These are phyloP conservation scores for Tolypocladium capitatum DNA, from an alignment of 2,329 filamentous ascomycete genomes.

Conservation along the genomic window DNA sequence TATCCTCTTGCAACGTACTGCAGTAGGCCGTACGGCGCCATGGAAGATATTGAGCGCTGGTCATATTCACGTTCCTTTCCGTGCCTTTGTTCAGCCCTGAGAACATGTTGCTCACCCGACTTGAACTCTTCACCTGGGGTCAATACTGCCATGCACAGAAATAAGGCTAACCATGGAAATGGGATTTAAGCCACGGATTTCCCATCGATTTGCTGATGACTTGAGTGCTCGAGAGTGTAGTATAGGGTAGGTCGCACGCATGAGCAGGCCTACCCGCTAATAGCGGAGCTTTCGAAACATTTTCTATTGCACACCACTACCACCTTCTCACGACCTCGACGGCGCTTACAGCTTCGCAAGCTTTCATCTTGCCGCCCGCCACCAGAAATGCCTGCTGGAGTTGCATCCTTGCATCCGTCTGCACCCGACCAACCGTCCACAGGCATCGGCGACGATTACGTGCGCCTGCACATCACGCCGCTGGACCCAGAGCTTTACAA, in stretches of 20 bases:
- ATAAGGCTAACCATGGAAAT: neutral
- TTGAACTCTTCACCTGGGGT: too few relatives aligned
- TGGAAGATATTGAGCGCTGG: too few relatives aligned
- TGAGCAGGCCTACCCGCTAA: too few relatives aligned
- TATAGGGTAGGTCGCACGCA: neutral
- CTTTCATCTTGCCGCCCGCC: neutral
- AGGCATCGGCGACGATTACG: conserved; percentile 13
- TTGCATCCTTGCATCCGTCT: conserved; percentile 1
- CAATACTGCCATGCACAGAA: too few relatives aligned
- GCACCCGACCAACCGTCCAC: conserved; percentile 1
- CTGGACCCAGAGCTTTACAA: conserved; percentile 63
- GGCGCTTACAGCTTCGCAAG: neutral
- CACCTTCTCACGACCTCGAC: neutral
- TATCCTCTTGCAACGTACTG: neutral
- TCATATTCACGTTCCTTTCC: too few relatives aligned
- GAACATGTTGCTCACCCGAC: too few relatives aligned
- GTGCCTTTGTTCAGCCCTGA: too few relatives aligned
- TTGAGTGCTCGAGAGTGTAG: too few relatives aligned
- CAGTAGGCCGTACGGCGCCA: too few relatives aligned
- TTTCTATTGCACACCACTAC: neutral
- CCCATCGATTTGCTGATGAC: neutral
- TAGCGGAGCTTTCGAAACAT: neutral
- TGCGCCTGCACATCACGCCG: conserved; percentile 70
- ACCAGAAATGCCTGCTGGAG: conserved; percentile 12
- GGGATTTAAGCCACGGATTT: neutral